These are phyloP conservation scores for Tripidium arundinaceum DNA, from an alignment of 202 grass and related monocot genomes.

Conservation along the genomic window DNA sequence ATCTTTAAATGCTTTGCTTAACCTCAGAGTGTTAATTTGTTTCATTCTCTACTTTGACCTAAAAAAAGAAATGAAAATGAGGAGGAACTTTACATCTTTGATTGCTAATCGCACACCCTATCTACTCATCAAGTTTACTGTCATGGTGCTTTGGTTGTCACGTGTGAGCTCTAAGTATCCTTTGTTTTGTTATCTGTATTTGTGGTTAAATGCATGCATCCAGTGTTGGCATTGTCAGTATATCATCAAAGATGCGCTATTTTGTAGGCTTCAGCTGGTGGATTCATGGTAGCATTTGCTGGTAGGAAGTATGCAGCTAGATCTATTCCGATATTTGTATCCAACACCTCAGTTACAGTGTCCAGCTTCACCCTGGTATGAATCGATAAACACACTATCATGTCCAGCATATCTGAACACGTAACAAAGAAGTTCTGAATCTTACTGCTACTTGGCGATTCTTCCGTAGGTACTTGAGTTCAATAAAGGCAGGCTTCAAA, in stretches of 20 bases:
- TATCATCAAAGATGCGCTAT: constrained; percentile 16
- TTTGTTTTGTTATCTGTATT: constrained; percentile 28
- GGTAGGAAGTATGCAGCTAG: constrained; percentile 94
- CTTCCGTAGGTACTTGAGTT: constrained; percentile 79
- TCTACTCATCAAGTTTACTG: not conserved
- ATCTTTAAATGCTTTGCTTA: not conserved
- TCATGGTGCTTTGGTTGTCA: not conserved
- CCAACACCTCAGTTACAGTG: constrained; percentile 63
- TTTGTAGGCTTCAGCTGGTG: constrained; percentile 68
- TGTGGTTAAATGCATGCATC: constrained; percentile 24
- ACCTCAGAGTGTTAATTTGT: not conserved
- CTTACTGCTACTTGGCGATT: not conserved
- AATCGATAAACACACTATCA: not conserved
- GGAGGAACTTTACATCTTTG: not conserved
- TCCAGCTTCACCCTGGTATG: constrained; percentile 96
- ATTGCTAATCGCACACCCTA: too few species aligned
- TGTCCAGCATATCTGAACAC: not conserved
- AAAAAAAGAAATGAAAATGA: not conserved
- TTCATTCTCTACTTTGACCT: not conserved
- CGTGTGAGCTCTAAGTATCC: not conserved
- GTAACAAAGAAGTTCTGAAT: constrained; percentile 8
- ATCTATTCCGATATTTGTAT: constrained; percentile 64
- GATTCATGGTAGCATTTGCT: constrained; percentile 99
- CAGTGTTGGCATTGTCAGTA: not conserved
- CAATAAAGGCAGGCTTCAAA: constrained; percentile 84